Conservation (phyloP, 352 stramenopile species). For the Phytophthora boehmeriae region DNA sequence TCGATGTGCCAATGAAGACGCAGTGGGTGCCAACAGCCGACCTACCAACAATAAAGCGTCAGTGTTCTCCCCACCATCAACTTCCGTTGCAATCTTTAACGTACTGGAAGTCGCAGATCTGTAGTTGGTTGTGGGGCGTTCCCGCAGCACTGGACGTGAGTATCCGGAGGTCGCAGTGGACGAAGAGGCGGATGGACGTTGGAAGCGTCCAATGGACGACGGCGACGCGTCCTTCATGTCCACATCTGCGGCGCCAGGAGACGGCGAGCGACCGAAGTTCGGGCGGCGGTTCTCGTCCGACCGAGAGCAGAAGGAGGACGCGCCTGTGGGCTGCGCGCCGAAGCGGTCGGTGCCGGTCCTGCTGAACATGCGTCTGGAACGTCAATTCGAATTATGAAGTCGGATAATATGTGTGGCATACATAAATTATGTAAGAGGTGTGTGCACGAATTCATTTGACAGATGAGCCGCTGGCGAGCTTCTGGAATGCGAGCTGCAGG, state of each 20-base stretch:
- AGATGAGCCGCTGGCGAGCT: conserved; percentile 18
- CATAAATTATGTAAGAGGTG: too few relatives aligned
- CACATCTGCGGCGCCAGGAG: conserved; percentile 24
- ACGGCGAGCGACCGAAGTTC: conserved; percentile 24
- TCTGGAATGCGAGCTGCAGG: conserved; percentile 54
- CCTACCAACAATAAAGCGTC: conserved; percentile 23
- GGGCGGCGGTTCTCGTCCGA: conserved; percentile 44
- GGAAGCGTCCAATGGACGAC: conserved; percentile 14
- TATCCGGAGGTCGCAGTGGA: conserved; percentile 11
- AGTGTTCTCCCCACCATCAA: conserved; percentile 8
- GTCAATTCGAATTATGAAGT: conserved; percentile 14
- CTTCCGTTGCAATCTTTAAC: conserved; percentile 3
- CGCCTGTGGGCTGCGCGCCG: conserved; percentile 13
- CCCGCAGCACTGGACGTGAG: conserved; percentile 18
- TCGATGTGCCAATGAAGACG: conserved; percentile 36
- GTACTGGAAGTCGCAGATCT: conserved; percentile 25
- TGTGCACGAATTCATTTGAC: conserved; percentile 15
- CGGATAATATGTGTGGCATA: background rate
- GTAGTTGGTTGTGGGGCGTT: conserved; percentile 17
- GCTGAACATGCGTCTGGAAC: conserved; percentile 21
- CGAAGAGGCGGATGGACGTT: conserved; percentile 9
- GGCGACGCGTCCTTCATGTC: conserved; percentile 43
- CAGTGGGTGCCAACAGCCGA: conserved; percentile 34
- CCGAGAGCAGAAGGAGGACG: conserved; percentile 30
- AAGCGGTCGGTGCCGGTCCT: conserved; percentile 16